Conservation (phyloP, 352 stramenopile species). For the Phytophthora nicotianae region DNA sequence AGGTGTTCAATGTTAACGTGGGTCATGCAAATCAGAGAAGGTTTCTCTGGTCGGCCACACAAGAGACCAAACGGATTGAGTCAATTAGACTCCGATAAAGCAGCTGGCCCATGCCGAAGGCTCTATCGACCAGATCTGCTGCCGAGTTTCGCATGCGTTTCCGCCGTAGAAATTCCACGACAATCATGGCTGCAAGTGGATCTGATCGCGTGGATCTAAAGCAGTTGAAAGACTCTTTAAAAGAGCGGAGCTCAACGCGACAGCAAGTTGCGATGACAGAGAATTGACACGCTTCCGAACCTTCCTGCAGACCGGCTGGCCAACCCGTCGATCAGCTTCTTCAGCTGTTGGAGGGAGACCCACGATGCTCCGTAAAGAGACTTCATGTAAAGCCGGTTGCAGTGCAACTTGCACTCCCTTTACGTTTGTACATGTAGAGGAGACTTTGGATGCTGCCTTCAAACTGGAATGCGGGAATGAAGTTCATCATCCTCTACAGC, state of each 20-base stretch:
- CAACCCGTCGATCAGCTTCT: slow-evolving; percentile 7
- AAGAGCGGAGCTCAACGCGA: background rate
- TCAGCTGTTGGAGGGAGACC: slow-evolving; percentile 7
- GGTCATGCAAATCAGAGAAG: slow-evolving; percentile 10
- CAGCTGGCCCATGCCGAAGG: slow-evolving; percentile 6
- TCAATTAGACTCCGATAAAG: background rate
- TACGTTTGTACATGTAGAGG: slow-evolving; percentile 17
- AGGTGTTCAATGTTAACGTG: slow-evolving; percentile 1
- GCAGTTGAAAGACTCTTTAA: background rate
- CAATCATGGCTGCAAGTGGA: background rate
- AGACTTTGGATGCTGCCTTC: slow-evolving; percentile 11
- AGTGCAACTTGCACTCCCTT: background rate
- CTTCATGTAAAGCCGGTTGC: no score
- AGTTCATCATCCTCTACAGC: slow-evolving; percentile 5
- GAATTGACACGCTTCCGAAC: background rate
- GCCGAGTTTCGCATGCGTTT: background rate
- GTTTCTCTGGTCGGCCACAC: slow-evolving; percentile 20
- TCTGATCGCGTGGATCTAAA: background rate
- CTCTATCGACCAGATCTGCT: slow-evolving; percentile 15
- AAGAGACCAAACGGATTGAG: slow-evolving; percentile 5
- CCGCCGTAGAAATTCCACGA: background rate
- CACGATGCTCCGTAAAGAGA: background rate
- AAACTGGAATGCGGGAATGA: slow-evolving; percentile 20
- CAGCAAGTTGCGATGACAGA: slow-evolving; percentile 5
- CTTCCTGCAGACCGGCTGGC: slow-evolving; percentile 8